Evolutionary conservation across 257 asterid genomes (phyloP).

Genomic region (Primulina huaijiensis): DNA sequence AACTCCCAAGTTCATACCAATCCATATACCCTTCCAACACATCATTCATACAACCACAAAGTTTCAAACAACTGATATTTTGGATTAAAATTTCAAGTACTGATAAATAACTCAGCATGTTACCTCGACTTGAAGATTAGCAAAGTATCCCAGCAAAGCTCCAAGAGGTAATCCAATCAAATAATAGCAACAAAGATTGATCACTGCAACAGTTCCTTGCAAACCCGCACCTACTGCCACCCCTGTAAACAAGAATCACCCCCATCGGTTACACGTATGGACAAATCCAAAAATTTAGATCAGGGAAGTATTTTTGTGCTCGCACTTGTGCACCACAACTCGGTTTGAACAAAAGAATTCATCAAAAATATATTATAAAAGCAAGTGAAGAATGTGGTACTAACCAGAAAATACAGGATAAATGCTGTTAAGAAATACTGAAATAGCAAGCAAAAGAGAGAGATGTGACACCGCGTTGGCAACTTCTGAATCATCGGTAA

Average conservation of each 20-base stretch:
- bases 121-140: slow-evolving; percentile 62
- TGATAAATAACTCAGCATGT: neutral
- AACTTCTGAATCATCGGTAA: slow-evolving; percentile 42
- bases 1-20: slow-evolving; percentile 73
- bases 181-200: slow-evolving; percentile 68
- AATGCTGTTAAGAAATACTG: slow-evolving; percentile 57
- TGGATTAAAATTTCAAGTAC: no score
- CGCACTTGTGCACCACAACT: neutral
- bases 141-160: slow-evolving; percentile 60
- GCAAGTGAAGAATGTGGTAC: neutral
- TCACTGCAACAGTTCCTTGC: slow-evolving; percentile 62
- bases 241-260: slow-evolving; percentile 39
- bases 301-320: no score
- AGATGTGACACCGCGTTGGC: slow-evolving; percentile 42
- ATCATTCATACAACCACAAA: no score
- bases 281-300: neutral
- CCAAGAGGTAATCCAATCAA: slow-evolving; percentile 67
- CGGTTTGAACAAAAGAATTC: neutral
- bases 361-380: neutral
- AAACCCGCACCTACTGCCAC: slow-evolving; percentile 86
- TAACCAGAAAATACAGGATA: slow-evolving; percentile 66
- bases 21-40: slow-evolving; percentile 78
- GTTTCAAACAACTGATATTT: neutral
- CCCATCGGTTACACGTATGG: neutral
- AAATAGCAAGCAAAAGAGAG: slow-evolving; percentile 40